A percentile compares a stretch with the other conserved stretches of the same genome.
Evolutionary conservation across 2,329 filamentous ascomycete species (phyloP).

Genomic region (Zymoseptoria pseudotritici): DNA sequence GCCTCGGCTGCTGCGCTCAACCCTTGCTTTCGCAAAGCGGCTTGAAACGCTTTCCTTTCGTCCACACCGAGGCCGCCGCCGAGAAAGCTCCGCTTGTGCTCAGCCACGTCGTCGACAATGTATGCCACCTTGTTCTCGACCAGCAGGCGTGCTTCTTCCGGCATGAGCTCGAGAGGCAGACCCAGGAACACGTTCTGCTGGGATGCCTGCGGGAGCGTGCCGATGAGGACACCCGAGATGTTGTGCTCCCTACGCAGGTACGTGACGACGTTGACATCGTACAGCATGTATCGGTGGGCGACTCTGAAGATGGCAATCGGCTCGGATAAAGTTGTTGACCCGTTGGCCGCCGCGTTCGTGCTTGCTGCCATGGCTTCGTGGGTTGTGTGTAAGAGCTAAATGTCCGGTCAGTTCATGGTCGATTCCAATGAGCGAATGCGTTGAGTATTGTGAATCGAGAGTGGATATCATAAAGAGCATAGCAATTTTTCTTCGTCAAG

Average conservation of each 20-base stretch:
- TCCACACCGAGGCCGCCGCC: slow-evolving; percentile 42
- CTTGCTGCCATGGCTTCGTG: slow-evolving; percentile 17
- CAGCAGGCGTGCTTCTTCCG: slow-evolving; percentile 78
- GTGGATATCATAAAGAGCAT: slow-evolving; percentile 35
- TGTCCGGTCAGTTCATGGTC: not conserved
- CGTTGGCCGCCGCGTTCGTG: slow-evolving; percentile 18
- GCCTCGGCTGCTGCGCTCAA: slow-evolving; percentile 42
- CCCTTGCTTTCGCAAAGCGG: slow-evolving; percentile 49
- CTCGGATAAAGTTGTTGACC: slow-evolving; percentile 35
- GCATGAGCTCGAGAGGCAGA: slow-evolving; percentile 79
- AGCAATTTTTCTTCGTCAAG: slow-evolving; percentile 46
- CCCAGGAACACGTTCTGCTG: slow-evolving; percentile 93
- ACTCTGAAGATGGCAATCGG: slow-evolving; percentile 75
- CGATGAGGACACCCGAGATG: slow-evolving; percentile 78
- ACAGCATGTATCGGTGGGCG: slow-evolving; percentile 76
- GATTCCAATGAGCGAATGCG: not conserved
- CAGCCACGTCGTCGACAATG: slow-evolving; percentile 69
- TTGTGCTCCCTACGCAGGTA: slow-evolving; percentile 71
- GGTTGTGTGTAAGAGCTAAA: not conserved
- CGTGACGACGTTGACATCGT: slow-evolving; percentile 74
- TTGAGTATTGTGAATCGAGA: slow-evolving; percentile 3
- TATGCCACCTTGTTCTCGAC: slow-evolving; percentile 70
- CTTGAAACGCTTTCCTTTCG: slow-evolving; percentile 56
- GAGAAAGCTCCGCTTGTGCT: slow-evolving; percentile 59
- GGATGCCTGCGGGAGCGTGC: slow-evolving; percentile 82